Conservation (phyloP, 1,284 basidiomycete species). For the Fomitopsis palustris region DNA sequence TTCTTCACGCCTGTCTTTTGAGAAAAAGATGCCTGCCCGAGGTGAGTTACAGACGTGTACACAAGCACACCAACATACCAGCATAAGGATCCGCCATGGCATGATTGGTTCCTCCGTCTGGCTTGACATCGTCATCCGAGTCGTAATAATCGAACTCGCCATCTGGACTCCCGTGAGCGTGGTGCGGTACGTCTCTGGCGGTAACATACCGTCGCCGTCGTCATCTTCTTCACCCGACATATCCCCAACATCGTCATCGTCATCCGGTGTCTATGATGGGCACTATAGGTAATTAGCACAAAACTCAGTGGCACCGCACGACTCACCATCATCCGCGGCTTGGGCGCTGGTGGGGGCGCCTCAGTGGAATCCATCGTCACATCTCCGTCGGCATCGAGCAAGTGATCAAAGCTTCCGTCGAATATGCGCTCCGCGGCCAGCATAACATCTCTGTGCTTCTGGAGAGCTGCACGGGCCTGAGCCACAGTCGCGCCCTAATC, state of each 20-base stretch:
- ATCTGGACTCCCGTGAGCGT: not conserved
- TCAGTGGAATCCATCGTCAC: constrained; percentile 23
- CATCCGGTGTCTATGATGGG: constrained; percentile 52
- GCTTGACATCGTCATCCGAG: constrained; percentile 61
- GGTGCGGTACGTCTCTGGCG: not conserved
- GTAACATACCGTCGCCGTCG: constrained; percentile 45
- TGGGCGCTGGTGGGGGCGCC: constrained; percentile 13
- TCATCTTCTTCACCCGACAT: constrained; percentile 29
- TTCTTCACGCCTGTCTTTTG: constrained; percentile 83
- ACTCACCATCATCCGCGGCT: constrained; percentile 27
- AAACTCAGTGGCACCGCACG: constrained; percentile 7
- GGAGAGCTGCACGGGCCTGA: constrained; percentile 77
- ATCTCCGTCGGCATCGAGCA: constrained; percentile 51
- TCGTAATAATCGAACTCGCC: constrained; percentile 51
- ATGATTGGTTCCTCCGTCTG: constrained; percentile 31
- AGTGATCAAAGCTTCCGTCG: constrained; percentile 75
- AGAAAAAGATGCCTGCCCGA: constrained; percentile 81
- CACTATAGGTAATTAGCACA: not conserved
- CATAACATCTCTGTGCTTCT: constrained; percentile 81
- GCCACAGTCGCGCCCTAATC: constrained; percentile 70
- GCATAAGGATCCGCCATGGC: constrained; percentile 81
- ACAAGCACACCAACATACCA: constrained; percentile 35
- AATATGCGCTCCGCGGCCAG: constrained; percentile 84
- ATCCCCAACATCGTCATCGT: constrained; percentile 48
- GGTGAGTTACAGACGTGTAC: not conserved